Evolutionary conservation across 1,139 yeast species (phyloP).

Genomic region (Nakaseomyces uthaithaninus): DNA sequence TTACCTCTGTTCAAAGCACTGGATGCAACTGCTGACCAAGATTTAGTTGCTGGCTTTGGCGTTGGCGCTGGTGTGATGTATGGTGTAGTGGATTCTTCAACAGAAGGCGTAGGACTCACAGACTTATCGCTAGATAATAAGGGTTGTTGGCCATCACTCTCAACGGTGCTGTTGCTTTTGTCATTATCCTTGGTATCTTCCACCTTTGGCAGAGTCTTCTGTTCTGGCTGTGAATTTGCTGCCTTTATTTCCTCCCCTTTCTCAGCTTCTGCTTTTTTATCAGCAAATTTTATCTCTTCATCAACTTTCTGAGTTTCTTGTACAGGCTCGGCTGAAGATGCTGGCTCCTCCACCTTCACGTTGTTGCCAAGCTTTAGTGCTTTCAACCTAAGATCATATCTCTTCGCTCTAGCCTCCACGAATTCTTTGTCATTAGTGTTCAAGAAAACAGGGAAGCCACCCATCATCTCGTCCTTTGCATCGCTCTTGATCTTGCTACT

Average conservation of each 20-base stretch:
- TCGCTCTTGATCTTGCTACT: conserved; percentile 21
- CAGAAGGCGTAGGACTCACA: conserved; percentile 9
- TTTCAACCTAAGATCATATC: conserved; percentile 17
- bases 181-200: neutral
- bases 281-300: neutral
- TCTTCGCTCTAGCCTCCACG: conserved; percentile 21
- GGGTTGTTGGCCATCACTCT: neutral
- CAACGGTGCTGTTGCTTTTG: neutral
- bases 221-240: conserved; percentile 6
- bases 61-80: conserved; percentile 11
- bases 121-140: neutral
- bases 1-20: conserved; percentile 23
- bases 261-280: conserved; percentile 5
- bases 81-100: conserved; percentile 10
- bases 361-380: conserved; percentile 8
- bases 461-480: conserved; percentile 13
- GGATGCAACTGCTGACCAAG: conserved; percentile 32
- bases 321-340: neutral
- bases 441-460: conserved; percentile 26
- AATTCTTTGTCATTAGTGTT: conserved; percentile 27
- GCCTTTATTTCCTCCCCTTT: conserved; percentile 10
- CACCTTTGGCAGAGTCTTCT: conserved; percentile 6
- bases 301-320: too few relatives aligned
- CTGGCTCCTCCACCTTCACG: neutral
- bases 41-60: conserved; percentile 21